Evolutionary conservation across 2,329 filamentous ascomycete genomes (phyloP), one percentile per base, ranked within the genome.

Genomic region (Colletotrichum sp.): DNA sequence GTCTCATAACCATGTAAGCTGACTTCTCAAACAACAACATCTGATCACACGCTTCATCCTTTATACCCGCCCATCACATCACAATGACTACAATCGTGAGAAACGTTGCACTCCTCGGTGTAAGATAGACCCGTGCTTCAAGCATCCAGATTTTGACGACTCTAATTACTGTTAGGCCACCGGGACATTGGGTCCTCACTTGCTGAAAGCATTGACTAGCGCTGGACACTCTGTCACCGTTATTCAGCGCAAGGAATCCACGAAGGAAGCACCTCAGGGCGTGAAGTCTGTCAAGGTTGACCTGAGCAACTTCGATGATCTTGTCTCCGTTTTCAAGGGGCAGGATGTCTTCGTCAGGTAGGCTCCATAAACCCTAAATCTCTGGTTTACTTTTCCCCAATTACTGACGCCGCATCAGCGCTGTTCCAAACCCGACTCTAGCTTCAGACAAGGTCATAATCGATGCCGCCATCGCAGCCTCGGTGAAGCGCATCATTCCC

Each of bases 41-140:
- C 43, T 5, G 1, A 48, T 48, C 6, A 13, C 43, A 48, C 13
- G 43, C 43, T 21, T 2, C 4, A 48, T 48, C 1, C 9, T 48
- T 6, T 0, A n/a, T n/a, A n/a, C n/a, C 9, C 4, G 2, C 0
- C 9, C 1, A 48, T 1, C 9, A n/a, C n/a, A 48, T n/a, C 18
- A 21, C n/a, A 48, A 21, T 48, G 43, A 10, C 43, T 13, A 13
- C 43, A 21, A 1, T 48, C n/a, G 6, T 48, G n/a, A 21, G 43
- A 13, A 21, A 48, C 10, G 43, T 13, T 48, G n/a, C 43, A 21
- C 43, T 48, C 10, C 43, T 48, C 4, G 43, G 43, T 2, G 43
- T 48, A 48, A 4, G 43, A 2, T 48, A 2, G 18, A 48, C 38
- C 38, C 1, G 12, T n/a, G 10, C 38, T n/a, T 48, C 1, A 12